Conservation (phyloP, 2,329 filamentous ascomycete species). For the Aureobasidium leucospermi region DNA sequence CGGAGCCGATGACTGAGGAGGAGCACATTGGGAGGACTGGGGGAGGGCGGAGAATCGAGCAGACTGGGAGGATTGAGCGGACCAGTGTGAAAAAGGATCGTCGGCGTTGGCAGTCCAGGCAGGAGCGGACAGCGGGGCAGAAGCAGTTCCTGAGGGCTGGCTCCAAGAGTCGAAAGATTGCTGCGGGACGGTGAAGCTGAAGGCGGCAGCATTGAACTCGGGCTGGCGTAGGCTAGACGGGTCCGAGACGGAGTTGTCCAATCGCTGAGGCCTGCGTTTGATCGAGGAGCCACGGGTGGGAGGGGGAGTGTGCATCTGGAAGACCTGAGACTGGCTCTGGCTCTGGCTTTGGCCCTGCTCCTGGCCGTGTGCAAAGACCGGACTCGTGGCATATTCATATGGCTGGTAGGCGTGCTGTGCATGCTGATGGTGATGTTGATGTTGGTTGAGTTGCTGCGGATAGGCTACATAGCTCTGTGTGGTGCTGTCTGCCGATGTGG, state of each 20-base stretch:
- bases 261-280: constrained; percentile 36
- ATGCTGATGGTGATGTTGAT: background rate
- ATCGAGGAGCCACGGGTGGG: constrained; percentile 50
- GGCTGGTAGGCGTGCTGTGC: background rate
- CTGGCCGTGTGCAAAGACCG: background rate
- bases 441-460: background rate
- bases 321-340: background rate
- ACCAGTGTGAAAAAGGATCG: constrained; percentile 2
- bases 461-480: constrained; percentile 14
- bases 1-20: background rate
- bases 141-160: background rate
- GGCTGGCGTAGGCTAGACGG: background rate
- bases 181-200: background rate
- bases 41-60: background rate
- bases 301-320: constrained; percentile 55
- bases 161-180: background rate
- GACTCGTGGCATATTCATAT: constrained; percentile 3
- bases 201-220: background rate
- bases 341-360: background rate
- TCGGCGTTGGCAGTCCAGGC: constrained; percentile 4
- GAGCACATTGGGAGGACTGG: background rate
- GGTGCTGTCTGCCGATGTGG: background rate
- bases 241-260: constrained; percentile 19
- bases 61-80: background rate
- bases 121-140: constrained; percentile 18